A percentile compares a stretch with the other conserved stretches of the same genome.
phyloP scores from a whole-genome alignment of 2,329 filamentous ascomycete genomes.

The Exophiala phaeomuriformis region DNA sequence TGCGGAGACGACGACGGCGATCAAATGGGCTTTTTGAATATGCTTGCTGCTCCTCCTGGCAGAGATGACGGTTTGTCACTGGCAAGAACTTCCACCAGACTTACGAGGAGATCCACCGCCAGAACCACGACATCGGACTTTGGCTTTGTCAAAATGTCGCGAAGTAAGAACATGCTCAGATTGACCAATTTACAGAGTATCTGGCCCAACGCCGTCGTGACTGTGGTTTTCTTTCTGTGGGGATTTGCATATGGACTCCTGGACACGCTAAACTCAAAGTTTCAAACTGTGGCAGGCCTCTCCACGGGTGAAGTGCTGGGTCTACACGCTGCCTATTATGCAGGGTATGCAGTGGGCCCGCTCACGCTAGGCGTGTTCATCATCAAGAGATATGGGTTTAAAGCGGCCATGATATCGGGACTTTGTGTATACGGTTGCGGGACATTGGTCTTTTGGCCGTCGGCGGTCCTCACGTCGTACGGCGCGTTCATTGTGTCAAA shows the following conservation, averaged over 20 bases:
- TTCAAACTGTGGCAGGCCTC: conserved; percentile 48
- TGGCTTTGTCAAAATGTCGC: conserved; percentile 55
- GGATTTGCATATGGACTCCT: conserved; percentile 83
- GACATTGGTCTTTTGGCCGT: conserved; percentile 57
- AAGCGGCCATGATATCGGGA: conserved; percentile 54
- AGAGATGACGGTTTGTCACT: conserved; percentile 16
- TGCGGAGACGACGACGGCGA: conserved; percentile 22
- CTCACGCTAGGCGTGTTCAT: conserved; percentile 49
- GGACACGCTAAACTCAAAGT: conserved; percentile 65
- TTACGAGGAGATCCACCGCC: conserved; percentile 29
- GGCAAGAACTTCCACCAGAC: conserved; percentile 28
- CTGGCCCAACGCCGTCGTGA: conserved; percentile 57
- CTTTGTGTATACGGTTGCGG: conserved; percentile 57
- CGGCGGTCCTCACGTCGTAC: conserved; percentile 55
- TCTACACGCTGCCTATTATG: conserved; percentile 54
- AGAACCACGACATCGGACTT: conserved; percentile 43
- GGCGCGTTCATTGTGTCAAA: conserved; percentile 55
- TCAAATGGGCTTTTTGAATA: conserved; percentile 27
- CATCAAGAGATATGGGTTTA: conserved; percentile 55
- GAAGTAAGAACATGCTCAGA: conserved; percentile 52
- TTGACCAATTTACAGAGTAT: conserved; percentile 52
- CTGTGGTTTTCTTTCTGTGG: conserved; percentile 80
- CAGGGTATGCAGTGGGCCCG: conserved; percentile 52
- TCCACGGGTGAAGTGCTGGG: conserved; percentile 42
- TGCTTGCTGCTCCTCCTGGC: conserved; percentile 17